Evolutionary conservation across 768 basidiomycete genomes (phyloP).

Genomic region (Calocybe gangraenosa): DNA sequence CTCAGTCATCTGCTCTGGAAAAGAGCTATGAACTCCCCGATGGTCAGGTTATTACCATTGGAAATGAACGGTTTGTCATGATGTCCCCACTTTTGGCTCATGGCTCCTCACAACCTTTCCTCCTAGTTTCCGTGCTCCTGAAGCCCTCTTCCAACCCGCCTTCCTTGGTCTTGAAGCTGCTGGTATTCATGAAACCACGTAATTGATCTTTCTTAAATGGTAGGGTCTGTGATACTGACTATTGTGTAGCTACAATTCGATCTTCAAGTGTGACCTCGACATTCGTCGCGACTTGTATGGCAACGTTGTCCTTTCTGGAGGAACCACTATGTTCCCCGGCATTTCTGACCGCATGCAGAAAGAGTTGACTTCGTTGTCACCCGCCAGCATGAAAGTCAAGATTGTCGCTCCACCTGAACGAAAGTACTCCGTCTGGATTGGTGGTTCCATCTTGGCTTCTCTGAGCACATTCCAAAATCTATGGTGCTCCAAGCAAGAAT

Average conservation of each 20-base stretch:
- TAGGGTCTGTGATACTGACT: constrained; percentile 1
- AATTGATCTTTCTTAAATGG: constrained; percentile 10
- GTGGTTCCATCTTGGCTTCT: constrained; percentile 82
- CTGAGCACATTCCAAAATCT: constrained; percentile 95
- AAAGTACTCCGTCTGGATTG: constrained; percentile 96
- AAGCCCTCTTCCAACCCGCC: constrained; percentile 91
- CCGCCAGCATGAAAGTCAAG: constrained; percentile 93
- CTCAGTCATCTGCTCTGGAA: constrained; percentile 84
- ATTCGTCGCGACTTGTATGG: constrained; percentile 79
- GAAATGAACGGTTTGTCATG: constrained; percentile 82
- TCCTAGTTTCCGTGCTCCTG: constrained; percentile 81
- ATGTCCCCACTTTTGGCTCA: constrained; percentile 44
- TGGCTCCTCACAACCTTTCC: constrained; percentile 57
- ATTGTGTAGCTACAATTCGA: constrained; percentile 66
- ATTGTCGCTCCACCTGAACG: constrained; percentile 91
- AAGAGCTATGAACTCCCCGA: constrained; percentile 92
- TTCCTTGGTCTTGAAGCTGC: constrained; percentile 86
- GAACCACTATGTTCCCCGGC: constrained; percentile 95
- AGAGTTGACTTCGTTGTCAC: constrained; percentile 81
- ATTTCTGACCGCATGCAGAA: constrained; percentile 96
- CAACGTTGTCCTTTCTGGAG: constrained; percentile 85
- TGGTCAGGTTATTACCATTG: constrained; percentile 94
- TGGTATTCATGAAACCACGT: constrained; percentile 92
- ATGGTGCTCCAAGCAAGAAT: constrained; percentile 93
- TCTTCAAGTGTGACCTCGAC: constrained; percentile 85